A percentile compares a stretch with the other conserved stretches of the same genome.
These are phyloP conservation scores for Claviceps sp. DNA, from an alignment of 2,329 filamentous ascomycete genomes.

Conservation along the genomic window DNA sequence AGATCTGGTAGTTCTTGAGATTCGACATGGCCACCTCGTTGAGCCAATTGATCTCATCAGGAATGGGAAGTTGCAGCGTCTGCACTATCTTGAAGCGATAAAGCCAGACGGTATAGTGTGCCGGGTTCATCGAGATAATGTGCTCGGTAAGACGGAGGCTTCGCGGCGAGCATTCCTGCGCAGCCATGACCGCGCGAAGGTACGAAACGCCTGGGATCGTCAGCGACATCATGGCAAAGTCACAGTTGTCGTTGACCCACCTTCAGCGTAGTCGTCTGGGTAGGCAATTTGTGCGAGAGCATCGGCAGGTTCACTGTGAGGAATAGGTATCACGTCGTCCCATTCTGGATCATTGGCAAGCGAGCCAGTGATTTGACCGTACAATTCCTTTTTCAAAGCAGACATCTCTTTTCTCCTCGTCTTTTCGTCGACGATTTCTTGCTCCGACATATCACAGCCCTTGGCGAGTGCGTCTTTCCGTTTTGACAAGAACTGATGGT, in stretches of 20 bases:
- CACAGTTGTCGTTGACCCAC: slow-evolving; percentile 23
- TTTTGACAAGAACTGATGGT: slow-evolving; percentile 29
- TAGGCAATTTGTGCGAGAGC: slow-evolving; percentile 92
- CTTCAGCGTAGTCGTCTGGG: slow-evolving; percentile 73
- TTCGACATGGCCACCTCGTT: slow-evolving; percentile 70
- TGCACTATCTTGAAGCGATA: slow-evolving; percentile 75
- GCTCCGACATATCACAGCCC: slow-evolving; percentile 17
- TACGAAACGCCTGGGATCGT: slow-evolving; percentile 64
- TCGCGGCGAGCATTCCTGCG: slow-evolving; percentile 68
- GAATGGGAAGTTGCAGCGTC: slow-evolving; percentile 49
- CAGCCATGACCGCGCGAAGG: slow-evolving; percentile 83
- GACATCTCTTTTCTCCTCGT: slow-evolving; percentile 38
- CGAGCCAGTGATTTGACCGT: slow-evolving; percentile 33
- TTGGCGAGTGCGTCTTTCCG: slow-evolving; percentile 18
- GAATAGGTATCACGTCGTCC: slow-evolving; percentile 74
- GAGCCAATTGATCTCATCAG: slow-evolving; percentile 71
- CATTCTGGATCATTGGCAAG: slow-evolving; percentile 55
- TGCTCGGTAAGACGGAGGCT: slow-evolving; percentile 73
- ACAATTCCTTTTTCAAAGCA: slow-evolving; percentile 34
- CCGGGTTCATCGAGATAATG: slow-evolving; percentile 85
- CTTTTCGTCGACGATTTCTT: slow-evolving; percentile 33
- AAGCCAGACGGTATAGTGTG: slow-evolving; percentile 97
- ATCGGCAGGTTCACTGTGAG: slow-evolving; percentile 68
- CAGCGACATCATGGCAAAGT: slow-evolving; percentile 2
- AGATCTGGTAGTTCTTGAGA: slow-evolving; percentile 98